Evolutionary conservation across 2,329 filamentous ascomycete species (phyloP).

Genomic region (Drechslerella dactyloides): DNA sequence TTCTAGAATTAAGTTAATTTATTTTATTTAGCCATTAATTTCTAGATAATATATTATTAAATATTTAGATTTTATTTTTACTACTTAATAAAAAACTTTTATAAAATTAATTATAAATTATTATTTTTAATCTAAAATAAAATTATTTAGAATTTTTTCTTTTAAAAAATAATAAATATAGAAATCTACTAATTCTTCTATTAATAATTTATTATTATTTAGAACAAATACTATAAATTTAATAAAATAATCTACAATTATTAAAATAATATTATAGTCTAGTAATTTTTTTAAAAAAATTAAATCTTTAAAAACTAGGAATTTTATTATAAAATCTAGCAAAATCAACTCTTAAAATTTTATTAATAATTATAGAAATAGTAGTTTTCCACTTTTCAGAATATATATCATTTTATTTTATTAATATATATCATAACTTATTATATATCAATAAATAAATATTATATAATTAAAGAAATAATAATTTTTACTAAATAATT

Average conservation of each 20-base stretch:
- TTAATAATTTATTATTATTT: background rate
- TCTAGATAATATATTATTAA: too few relatives aligned
- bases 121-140: too few relatives aligned
- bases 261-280: background rate
- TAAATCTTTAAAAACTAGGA: background rate
- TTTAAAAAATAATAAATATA: too few relatives aligned
- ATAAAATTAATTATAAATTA: too few relatives aligned
- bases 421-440: slow-evolving; percentile 1
- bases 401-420: background rate
- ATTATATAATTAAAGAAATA: slow-evolving; percentile 1
- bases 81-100: too few relatives aligned
- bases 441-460: background rate
- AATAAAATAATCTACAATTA: background rate
- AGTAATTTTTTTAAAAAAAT: background rate
- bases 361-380: background rate
- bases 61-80: too few relatives aligned
- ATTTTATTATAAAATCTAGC: slow-evolving; percentile 1
- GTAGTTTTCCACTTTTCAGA: background rate
- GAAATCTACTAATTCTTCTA: slow-evolving; percentile 1
- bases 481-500: slow-evolving; percentile 1
- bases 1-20: too few relatives aligned
- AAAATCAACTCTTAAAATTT: background rate
- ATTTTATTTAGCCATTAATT: too few relatives aligned
- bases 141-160: too few relatives aligned
- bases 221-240: background rate